Evolutionary conservation across 208 protist genomes (phyloP).

Genomic region (Spongospora subterranea): DNA sequence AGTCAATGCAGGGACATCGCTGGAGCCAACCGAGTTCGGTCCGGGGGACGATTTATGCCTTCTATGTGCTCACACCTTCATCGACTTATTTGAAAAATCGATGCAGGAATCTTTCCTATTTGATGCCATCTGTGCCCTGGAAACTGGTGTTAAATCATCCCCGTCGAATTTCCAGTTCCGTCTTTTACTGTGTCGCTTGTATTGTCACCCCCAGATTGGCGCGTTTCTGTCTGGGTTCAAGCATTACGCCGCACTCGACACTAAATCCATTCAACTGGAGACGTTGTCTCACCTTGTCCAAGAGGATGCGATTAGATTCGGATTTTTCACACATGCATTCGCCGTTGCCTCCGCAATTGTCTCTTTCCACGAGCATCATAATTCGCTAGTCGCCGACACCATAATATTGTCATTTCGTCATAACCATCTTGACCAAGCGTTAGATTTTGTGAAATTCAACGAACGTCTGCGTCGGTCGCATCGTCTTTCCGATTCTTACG

Average conservation of each 20-base stretch:
- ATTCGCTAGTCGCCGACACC: not conserved
- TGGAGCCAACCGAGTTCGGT: conserved; percentile 2
- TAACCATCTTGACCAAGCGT: conserved; percentile 2
- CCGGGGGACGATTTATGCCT: conserved; percentile 6
- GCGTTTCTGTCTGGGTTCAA: not conserved
- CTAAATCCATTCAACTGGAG: conserved; percentile 44
- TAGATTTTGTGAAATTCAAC: not conserved
- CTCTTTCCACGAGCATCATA: not conserved
- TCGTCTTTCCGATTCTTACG: not conserved
- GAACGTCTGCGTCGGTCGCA: conserved; percentile 10
- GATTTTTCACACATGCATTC: not conserved
- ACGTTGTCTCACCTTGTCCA: conserved; percentile 22
- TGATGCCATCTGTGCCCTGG: not conserved
- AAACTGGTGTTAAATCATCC: not conserved
- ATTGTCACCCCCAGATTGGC: not conserved
- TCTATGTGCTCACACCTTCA: conserved; percentile 23
- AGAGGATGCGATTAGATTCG: not conserved
- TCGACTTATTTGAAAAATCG: not conserved
- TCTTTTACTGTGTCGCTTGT: not conserved
- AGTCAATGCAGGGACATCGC: not conserved
- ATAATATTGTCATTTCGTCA: not conserved
- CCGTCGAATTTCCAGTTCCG: conserved; percentile 19
- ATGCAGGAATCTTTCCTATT: not conserved
- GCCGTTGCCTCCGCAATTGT: not conserved
- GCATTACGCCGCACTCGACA: conserved; percentile 40